Base-by-base conservation (phyloP, 345 rosid species). In the Rubroshorea leprosula region DNA sequence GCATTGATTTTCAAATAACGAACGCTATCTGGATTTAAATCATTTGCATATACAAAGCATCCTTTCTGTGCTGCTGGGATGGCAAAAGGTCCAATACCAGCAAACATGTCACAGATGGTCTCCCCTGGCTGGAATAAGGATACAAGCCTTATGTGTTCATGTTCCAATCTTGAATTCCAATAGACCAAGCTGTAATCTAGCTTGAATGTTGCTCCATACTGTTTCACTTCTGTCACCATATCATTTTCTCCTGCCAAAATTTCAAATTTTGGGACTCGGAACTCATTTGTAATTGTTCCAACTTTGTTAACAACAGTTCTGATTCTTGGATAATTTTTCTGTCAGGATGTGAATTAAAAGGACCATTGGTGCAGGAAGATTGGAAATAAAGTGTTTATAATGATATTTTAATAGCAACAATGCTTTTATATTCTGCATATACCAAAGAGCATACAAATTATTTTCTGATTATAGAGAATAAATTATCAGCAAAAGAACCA, bases 31-130 rank as follows among this genome's bases (percentile, higher is more conserved):
- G 93, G 93, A 58, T 92, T 89, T 55, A 89, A 65, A 73, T 92
- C 98, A 71, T 92, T 86, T 68, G 98, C 95, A 79, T 81, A 77
- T 58, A 92, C 93, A 9, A 80, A 57, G 72, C 98, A 92, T 50
- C 98, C 97, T 69, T 80, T 89, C 41, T 81, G 95, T 41, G 93
- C 95, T 38, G 97, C 96, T 52, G 97, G 95, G 72, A 92, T 81
- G 48, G 95, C 91, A 72, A 89, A 92, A 55, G 98, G 98, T 49
- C 97, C 98, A 68, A 92, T 81, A 45, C 97, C 98, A 66, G 98
- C 83, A 80, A 89, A 89, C 96, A 89, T 84, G 70, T 92, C 97
- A 80, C 95, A 92, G 43, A 92, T 80, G 22, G 74, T 84, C 67
- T 92, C 96, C 61, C 91, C 95, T 13, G 91, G 78, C 74, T 19